Conservation (phyloP, 139 green algal genomes). For the Tetraselmis chui region DNA sequence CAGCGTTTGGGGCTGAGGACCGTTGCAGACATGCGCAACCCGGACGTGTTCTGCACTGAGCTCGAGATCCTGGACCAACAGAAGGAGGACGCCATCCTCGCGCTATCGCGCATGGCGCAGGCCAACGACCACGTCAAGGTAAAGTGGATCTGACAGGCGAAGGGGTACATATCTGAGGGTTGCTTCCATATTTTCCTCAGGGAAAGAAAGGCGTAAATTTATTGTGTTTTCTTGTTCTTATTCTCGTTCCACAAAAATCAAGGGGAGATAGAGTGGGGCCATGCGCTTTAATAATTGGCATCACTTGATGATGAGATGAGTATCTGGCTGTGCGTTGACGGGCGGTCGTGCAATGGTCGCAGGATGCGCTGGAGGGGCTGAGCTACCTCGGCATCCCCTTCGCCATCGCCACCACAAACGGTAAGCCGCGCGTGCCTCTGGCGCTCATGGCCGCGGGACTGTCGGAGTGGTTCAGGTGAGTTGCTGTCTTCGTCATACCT, state of each 20-base stretch:
- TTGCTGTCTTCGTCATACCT: too few species aligned
- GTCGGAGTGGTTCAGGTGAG: not conserved
- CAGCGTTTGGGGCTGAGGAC: not conserved
- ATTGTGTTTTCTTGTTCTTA: too few species aligned
- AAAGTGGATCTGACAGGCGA: too few species aligned
- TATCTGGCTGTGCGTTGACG: too few species aligned
- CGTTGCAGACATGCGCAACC: not conserved
- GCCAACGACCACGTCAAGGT: constrained; percentile 3
- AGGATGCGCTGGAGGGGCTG: not conserved
- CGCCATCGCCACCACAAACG: constrained; percentile 1
- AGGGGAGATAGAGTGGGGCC: too few species aligned
- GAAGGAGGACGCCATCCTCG: not conserved
- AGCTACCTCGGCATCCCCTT: constrained; percentile 1
- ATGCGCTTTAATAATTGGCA: too few species aligned
- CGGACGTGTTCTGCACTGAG: not conserved
- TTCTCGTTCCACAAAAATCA: too few species aligned
- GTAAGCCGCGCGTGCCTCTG: constrained; percentile 1
- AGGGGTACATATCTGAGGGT: too few species aligned
- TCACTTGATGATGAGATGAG: too few species aligned
- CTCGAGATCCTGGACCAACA: not conserved
- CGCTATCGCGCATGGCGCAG: not conserved
- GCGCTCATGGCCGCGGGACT: not conserved
- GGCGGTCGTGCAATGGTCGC: too few species aligned
- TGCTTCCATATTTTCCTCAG: too few species aligned
- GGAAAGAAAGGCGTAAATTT: too few species aligned